Conservation (phyloP, 257 asterid species). For the Solanum etuberosum region DNA sequence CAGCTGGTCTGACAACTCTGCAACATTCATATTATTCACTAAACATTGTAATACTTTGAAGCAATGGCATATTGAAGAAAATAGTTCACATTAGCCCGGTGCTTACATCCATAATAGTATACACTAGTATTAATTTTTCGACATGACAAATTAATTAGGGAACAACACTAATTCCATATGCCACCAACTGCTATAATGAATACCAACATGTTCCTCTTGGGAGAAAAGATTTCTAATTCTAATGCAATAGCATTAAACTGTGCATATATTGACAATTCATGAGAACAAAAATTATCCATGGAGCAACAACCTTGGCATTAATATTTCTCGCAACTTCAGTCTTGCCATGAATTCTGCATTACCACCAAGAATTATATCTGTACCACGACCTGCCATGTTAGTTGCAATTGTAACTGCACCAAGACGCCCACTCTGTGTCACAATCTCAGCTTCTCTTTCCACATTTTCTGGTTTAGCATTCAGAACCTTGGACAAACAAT, state of each 20-base stretch:
- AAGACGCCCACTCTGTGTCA: constrained; percentile 98
- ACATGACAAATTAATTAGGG: neutral
- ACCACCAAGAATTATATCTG: constrained; percentile 98
- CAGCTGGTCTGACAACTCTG: constrained; percentile 90
- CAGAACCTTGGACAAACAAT: constrained; percentile 47
- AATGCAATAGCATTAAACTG: neutral
- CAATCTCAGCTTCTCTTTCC: constrained; percentile 99
- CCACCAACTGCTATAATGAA: neutral
- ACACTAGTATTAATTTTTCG: neutral
- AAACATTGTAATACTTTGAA: constrained; percentile 7
- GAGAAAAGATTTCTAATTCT: neutral
- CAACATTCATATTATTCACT: constrained; percentile 15
- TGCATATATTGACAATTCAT: neutral
- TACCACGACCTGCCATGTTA: constrained; percentile 99
- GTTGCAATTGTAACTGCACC: constrained; percentile 99
- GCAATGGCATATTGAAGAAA: neutral
- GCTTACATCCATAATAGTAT: neutral
- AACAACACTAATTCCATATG: neutral
- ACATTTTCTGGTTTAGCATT: constrained; percentile 99
- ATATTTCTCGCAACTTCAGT: constrained; percentile 91
- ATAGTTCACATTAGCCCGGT: neutral
- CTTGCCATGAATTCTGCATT: constrained; percentile 99
- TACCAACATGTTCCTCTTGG: neutral
- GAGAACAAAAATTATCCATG: neutral
- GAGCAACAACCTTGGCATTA: constrained; percentile 84